phyloP scores from a whole-genome alignment of 2,329 filamentous ascomycete genomes.

The Exophiala phaeomuriformis region DNA sequence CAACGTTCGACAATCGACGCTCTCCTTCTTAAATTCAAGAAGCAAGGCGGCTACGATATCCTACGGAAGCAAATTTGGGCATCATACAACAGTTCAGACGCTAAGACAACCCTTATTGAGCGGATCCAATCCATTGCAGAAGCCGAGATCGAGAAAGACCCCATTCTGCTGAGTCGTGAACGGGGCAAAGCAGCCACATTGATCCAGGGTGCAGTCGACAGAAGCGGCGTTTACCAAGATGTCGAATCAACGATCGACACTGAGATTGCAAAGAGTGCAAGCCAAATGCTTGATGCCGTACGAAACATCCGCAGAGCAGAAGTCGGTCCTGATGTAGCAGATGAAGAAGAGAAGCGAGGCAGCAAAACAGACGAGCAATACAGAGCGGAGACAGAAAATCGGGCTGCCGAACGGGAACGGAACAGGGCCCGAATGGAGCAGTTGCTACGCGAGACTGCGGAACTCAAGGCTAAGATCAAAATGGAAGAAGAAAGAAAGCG shows the following conservation, averaged over 20 bases:
- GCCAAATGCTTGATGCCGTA: constrained; percentile 47
- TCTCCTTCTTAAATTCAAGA: constrained; percentile 57
- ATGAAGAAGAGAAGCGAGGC: constrained; percentile 48
- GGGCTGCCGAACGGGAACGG: constrained; percentile 46
- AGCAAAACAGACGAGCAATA: constrained; percentile 57
- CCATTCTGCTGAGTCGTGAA: constrained; percentile 54
- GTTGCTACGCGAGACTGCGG: constrained; percentile 45
- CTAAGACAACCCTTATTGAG: constrained; percentile 46
- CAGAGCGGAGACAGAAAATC: constrained; percentile 46
- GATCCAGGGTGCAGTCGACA: constrained; percentile 57
- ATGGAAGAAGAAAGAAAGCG: constrained; percentile 35
- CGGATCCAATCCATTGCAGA: constrained; percentile 51
- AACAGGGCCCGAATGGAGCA: constrained; percentile 40
- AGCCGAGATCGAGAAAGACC: constrained; percentile 55
- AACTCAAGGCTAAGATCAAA: constrained; percentile 41
- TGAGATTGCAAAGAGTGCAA: constrained; percentile 49
- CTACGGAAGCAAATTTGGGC: constrained; percentile 55
- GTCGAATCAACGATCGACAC: constrained; percentile 50
- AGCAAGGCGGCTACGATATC: constrained; percentile 58
- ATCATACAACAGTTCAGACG: constrained; percentile 49
- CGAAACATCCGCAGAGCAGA: constrained; percentile 52
- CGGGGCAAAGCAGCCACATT: constrained; percentile 55
- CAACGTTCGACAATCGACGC: constrained; percentile 55
- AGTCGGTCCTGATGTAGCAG: constrained; percentile 49
- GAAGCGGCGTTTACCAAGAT: constrained; percentile 54